Base-by-base conservation (phyloP, 371 early-diverging fungal genomes). In the Phascolomyces articulosus region DNA sequence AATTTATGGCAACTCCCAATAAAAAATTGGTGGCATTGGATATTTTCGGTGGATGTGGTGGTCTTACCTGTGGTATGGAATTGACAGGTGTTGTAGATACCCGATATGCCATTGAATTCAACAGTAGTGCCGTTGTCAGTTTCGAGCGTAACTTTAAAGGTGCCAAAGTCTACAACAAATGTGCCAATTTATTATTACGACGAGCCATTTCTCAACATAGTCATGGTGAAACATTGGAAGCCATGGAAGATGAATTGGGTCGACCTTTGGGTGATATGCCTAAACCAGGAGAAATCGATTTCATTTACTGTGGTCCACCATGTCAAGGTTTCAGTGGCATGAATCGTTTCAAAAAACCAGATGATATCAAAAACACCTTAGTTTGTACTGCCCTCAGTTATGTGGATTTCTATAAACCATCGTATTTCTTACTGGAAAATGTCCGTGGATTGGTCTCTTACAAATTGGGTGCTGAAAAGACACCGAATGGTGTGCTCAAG, bases 231-330 rank as follows among this genome's bases (percentile, higher is more conserved):
- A 24, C 34, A 15, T 64, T 60, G 18, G 65, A 71, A 8, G 55
- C 65, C 4, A 54, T 67, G 15, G 70, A 76, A 21, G 83, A 82
- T 56, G 72, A 76, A 27, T 38, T 70, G 20, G 82, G 75, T 11
- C 63, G 66, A 4, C 62, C 66, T 4, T 55, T 87, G 28, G 64
- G 77, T 23, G 74, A 68, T 0, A 85, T 86, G 81, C 88, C 88
- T 2, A 64, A 59, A 20, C 86, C 85, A 0, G 87, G 82, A 21
- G 78, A 82, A 20, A 82, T 88, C 15, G 86, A 87, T 64, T 77
- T 89, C 55, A 85, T 89, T 28, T 89, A 88, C 63, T 86, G 90
- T 61, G 90, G 90, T 0, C 90, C 90, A 8, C 87, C 89, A 2
- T 89, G 88, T 70, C 90, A 89, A 63, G 90, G 89, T n/a, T 87